A percentile compares a stretch with the other conserved stretches of the same genome.
These are phyloP conservation scores for Trichoderma sp. DNA, from an alignment of 2,329 filamentous ascomycete genomes.

Conservation along the genomic window DNA sequence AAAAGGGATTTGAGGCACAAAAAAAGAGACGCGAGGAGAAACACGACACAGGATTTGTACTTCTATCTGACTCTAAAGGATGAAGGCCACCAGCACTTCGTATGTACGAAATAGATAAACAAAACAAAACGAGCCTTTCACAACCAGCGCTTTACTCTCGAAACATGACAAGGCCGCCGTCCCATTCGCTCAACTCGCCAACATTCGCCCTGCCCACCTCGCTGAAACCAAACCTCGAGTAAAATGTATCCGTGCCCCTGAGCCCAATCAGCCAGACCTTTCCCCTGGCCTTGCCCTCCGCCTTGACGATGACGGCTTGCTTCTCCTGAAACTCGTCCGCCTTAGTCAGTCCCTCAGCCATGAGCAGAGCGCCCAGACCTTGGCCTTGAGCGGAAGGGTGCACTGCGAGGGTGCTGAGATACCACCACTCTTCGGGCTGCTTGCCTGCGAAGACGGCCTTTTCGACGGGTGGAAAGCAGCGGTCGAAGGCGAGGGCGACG, in stretches of 20 bases:
- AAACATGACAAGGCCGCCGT: constrained; percentile 40
- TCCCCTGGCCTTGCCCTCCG: constrained; percentile 31
- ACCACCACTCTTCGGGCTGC: constrained; percentile 34
- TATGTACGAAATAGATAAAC: not conserved
- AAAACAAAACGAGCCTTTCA: not conserved
- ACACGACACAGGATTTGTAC: not conserved
- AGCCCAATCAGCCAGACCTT: constrained; percentile 35
- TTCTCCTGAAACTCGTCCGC: constrained; percentile 26
- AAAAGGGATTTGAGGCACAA: not conserved
- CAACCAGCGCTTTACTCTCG: constrained; percentile 28
- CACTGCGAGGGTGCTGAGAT: constrained; percentile 37
- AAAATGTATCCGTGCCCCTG: constrained; percentile 33
- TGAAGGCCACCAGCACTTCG: not conserved
- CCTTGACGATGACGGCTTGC: not conserved
- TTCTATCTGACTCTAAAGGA: not conserved
- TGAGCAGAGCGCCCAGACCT: constrained; percentile 33
- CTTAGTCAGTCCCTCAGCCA: constrained; percentile 31
- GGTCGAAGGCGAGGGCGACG: constrained; percentile 28
- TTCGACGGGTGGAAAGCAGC: constrained; percentile 29
- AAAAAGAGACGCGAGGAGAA: not conserved
- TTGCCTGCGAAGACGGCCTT: constrained; percentile 29
- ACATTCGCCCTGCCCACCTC: constrained; percentile 38
- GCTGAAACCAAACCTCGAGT: constrained; percentile 35
- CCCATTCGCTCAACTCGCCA: constrained; percentile 36
- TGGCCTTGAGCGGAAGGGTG: constrained; percentile 32